Conservation (phyloP, 345 rosid species). For the Aegle marmelos region DNA sequence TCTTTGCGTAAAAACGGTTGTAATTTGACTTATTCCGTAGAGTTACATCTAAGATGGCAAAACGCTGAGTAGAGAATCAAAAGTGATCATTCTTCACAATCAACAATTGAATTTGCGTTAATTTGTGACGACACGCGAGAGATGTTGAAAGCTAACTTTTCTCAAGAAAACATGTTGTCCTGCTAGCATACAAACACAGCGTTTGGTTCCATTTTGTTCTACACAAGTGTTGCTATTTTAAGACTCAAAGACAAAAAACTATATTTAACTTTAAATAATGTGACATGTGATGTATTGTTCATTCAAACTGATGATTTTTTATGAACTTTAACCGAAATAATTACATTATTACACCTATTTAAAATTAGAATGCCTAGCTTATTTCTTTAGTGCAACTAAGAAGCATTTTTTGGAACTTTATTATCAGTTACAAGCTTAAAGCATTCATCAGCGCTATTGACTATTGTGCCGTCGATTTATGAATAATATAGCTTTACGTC, state of each 20-base stretch:
- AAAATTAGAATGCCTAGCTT: not conserved
- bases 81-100: not conserved
- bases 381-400: not conserved
- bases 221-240: too few relatives aligned
- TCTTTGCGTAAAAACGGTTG: not conserved
- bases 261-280: too few relatives aligned
- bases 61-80: not conserved
- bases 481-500: not conserved
- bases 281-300: too few relatives aligned
- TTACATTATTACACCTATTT: too few relatives aligned
- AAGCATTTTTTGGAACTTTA: not conserved
- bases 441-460: not conserved
- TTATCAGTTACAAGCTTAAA: not conserved
- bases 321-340: too few relatives aligned
- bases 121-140: not conserved
- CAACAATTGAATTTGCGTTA: constrained; percentile 4
- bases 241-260: too few relatives aligned
- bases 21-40: not conserved
- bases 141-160: constrained; percentile 6
- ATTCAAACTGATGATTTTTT: too few relatives aligned
- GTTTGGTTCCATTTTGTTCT: not conserved
- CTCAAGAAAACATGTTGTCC: not conserved
- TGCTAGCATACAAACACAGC: not conserved
- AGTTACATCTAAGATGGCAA: not conserved
- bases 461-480: not conserved